phyloP scores from a whole-genome alignment of 1,284 basidiomycete species.

The Pyrrhoderma lamaoense region DNA sequence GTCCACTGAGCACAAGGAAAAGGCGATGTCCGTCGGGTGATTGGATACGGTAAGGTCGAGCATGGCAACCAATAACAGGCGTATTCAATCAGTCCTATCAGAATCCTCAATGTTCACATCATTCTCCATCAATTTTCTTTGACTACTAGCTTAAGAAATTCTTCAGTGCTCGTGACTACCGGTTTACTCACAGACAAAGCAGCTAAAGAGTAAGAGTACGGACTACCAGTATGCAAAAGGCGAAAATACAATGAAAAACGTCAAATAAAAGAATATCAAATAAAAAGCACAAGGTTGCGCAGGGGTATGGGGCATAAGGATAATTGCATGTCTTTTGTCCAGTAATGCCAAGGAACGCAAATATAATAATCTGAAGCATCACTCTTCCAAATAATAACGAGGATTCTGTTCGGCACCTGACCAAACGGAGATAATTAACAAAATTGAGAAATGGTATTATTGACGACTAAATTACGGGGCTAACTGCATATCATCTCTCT shows the following conservation, averaged over 20 bases:
- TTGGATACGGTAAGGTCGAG: constrained; percentile 2
- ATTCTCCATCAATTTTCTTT: background rate
- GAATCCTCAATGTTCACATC: background rate
- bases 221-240: too few species aligned
- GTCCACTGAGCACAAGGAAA: too few species aligned
- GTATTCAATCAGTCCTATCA: background rate
- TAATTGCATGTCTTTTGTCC: constrained; percentile 10
- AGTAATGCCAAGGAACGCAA: constrained; percentile 6
- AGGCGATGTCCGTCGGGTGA: background rate
- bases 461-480: too few species aligned
- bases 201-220: background rate
- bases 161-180: background rate
- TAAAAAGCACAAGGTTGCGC: background rate
- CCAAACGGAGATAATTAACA: too few species aligned
- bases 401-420: background rate
- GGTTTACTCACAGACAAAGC: background rate
- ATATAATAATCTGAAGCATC: constrained; percentile 1
- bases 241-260: background rate
- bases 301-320: constrained; percentile 15
- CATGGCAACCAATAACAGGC: constrained; percentile 1
- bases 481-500: too few species aligned
- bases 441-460: too few species aligned
- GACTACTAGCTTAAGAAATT: background rate
- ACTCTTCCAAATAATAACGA: background rate
- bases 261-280: background rate